Conservation (phyloP, 306 rosid genomes). For the Mimosa bimucronata region DNA sequence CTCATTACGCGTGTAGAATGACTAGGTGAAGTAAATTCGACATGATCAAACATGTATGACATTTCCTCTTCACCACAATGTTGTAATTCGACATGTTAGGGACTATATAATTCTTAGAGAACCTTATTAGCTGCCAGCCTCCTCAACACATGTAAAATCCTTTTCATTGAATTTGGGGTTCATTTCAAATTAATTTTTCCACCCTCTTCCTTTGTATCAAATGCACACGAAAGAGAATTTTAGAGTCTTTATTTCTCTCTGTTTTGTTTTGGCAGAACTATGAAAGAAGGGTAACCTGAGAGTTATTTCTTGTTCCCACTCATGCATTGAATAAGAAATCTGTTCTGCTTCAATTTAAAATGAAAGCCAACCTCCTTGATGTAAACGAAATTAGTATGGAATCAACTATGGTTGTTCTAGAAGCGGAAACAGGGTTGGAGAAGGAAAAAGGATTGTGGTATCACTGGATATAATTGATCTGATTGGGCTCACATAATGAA, state of each 20-base stretch:
- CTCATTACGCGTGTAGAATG: not conserved
- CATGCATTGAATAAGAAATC: not conserved
- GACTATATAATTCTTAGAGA: not conserved
- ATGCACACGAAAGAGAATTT: not conserved
- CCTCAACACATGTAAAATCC: conserved; percentile 2
- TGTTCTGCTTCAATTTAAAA: conserved; percentile 23
- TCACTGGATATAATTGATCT: not conserved
- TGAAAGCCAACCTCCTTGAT: not conserved
- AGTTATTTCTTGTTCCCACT: conserved; percentile 1
- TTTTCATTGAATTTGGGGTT: not conserved
- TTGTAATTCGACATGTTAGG: not conserved
- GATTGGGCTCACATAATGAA: conserved; percentile 6
- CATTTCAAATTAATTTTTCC: too few species aligned
- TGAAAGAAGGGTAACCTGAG: not conserved
- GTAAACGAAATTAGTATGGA: conserved; percentile 12
- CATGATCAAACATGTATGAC: not conserved
- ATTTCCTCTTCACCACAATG: not conserved
- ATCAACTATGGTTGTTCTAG: not conserved
- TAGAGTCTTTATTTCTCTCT: not conserved
- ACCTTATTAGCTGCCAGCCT: not conserved
- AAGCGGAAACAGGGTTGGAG: not conserved
- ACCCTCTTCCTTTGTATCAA: too few species aligned
- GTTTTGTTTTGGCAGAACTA: not conserved
- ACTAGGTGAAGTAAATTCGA: not conserved
- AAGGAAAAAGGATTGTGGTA: not conserved